Percentiles rank a stretch among this genome's conserved stretches.
Evolutionary conservation across 129 eudicot genomes (phyloP).

Genomic region (Saposhnikovia divaricata): DNA sequence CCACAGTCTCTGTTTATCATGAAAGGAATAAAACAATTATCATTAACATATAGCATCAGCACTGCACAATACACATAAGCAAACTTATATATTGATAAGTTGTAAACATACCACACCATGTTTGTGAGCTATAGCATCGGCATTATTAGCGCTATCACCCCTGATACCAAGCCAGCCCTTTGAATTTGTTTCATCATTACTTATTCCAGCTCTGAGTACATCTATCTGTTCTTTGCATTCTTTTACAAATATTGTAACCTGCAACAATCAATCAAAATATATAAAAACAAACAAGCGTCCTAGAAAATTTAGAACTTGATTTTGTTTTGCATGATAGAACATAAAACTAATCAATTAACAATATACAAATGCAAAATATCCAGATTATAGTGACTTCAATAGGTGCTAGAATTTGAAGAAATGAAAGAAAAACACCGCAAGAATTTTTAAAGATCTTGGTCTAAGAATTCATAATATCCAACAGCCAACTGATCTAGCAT

Average conservation of each 20-base stretch:
- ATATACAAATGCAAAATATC: background rate
- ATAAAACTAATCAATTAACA: background rate
- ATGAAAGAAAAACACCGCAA: background rate
- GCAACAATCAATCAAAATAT: constrained; percentile 14
- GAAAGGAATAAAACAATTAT: background rate
- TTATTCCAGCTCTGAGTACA: constrained; percentile 61
- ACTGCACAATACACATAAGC: background rate
- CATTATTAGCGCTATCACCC: constrained; percentile 43
- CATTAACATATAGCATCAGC: background rate
- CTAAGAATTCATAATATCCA: background rate
- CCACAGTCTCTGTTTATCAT: background rate
- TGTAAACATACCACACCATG: constrained; percentile 81
- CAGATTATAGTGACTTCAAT: background rate
- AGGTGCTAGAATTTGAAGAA: background rate
- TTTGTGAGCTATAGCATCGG: constrained; percentile 84
- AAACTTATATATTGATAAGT: background rate
- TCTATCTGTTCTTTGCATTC: constrained; percentile 90
- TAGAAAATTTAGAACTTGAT: background rate
- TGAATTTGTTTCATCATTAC: constrained; percentile 61
- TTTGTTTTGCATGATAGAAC: background rate
- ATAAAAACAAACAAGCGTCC: background rate
- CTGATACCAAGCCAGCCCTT: constrained; percentile 83
- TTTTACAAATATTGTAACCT: constrained; percentile 80
- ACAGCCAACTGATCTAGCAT: background rate
- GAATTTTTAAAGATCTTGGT: background rate